Evolutionary conservation across 768 basidiomycete species (phyloP), one percentile per base, ranked within the genome.

Genomic region (Tricholoma matsutake): DNA sequence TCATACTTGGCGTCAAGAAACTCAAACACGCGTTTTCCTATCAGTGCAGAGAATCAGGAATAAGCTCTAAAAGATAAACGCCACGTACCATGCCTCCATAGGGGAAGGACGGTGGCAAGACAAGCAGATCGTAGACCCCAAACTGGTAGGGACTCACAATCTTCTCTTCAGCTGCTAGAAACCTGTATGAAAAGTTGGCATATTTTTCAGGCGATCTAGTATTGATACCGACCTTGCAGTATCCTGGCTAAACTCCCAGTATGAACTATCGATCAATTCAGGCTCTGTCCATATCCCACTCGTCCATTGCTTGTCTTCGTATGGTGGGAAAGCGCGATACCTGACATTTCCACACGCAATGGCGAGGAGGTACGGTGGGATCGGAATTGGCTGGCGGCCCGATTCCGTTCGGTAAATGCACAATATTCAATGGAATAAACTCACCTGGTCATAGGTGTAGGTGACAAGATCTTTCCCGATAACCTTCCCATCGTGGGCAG

Each of bases 221-320:
- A 29, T 13, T 39, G 2, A 34, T 4, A 10, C 34, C n/a, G 62
- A 94, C 90, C 82, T 83, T 14, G 86, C 83, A 2, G 93, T 94
- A 68, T 97, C 94, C 62, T 90, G 86, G 61, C 82, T 86, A 69
- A 98, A 98, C 71, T 98, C 96, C 85, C 89, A 89, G 67, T 85
- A 90, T 0, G 89, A 85, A 2, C 79, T 81, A 0, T 93, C 87
- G 61, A 97, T 82, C 31, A 88, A 71, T 65, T 89, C 86, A 0
- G 94, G 94, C 74, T 98, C 94, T 1, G 94, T 86, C 96, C 96
- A 98, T 4, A 95, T 82, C 1, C 96, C 96, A 13, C 81, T 87
- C 14, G 76, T 86, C 92, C 96, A 94, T n/a, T 78, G 68, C 64
- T 83, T 88, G 16, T 86, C 90, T 35, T 83, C 73, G 9, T 81